Evolutionary conservation across 2,329 filamentous ascomycete genomes (phyloP).

Genomic region (Dothistroma pini): DNA sequence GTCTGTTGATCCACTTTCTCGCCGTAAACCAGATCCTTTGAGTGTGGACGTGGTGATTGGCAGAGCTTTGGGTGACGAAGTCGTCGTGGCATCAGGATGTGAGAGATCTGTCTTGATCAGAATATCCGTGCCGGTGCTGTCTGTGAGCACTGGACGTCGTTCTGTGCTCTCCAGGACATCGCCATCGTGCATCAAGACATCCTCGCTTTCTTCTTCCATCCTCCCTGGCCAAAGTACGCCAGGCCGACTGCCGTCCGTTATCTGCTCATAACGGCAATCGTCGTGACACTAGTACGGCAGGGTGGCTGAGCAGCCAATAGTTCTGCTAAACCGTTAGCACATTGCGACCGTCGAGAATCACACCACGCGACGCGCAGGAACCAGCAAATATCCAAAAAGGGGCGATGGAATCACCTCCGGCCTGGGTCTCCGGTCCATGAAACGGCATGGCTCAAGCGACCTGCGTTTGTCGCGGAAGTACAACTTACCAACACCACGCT

Average conservation of each 20-base stretch:
- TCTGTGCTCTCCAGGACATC: slow-evolving; percentile 17
- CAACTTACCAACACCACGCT: not conserved
- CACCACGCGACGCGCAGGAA: no score
- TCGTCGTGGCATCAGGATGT: slow-evolving; percentile 5
- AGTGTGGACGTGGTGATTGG: slow-evolving; percentile 8
- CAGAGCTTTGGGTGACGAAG: slow-evolving; percentile 9
- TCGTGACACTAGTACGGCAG: not conserved
- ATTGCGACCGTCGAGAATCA: no score
- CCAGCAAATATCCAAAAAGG: no score
- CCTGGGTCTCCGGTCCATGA: no score
- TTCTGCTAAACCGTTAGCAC: not conserved
- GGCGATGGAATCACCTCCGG: not conserved
- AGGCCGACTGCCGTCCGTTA: not conserved
- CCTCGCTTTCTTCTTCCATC: slow-evolving; percentile 12
- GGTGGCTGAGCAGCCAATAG: not conserved
- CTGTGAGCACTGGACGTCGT: slow-evolving; percentile 11
- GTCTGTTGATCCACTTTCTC: slow-evolving; percentile 16
- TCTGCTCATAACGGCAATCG: not conserved
- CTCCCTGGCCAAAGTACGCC: not conserved
- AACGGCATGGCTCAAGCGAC: not conserved
- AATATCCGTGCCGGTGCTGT: slow-evolving; percentile 12
- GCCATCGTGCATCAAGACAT: slow-evolving; percentile 29
- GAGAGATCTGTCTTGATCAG: slow-evolving; percentile 11
- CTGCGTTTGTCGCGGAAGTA: not conserved
- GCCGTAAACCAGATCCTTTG: slow-evolving; percentile 25